Conservation (phyloP, 169 alveolate genomes). For the Plasmodium vinckei region DNA sequence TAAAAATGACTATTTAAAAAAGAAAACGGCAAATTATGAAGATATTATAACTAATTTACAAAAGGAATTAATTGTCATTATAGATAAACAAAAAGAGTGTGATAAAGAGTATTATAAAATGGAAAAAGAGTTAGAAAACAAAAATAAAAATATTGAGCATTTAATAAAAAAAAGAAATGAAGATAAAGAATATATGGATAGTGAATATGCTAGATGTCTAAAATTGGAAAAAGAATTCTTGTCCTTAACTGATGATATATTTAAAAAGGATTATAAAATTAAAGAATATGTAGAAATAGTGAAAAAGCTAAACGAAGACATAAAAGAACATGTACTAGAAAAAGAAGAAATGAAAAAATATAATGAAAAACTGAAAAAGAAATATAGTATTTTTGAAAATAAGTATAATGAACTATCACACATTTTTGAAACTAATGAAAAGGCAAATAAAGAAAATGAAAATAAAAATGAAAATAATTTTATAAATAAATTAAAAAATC, state of each 20-base stretch:
- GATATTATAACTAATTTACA: conserved; percentile 55
- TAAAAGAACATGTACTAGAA: conserved; percentile 49
- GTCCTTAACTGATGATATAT: conserved; percentile 57
- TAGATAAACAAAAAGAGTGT: conserved; percentile 69
- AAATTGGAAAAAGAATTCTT: conserved; percentile 72
- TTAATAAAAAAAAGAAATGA: conserved; percentile 50
- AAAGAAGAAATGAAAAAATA: conserved; percentile 33
- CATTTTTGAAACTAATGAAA: conserved; percentile 24
- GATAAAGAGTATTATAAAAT: conserved; percentile 57
- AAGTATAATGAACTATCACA: conserved; percentile 34
- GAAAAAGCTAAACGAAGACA: conserved; percentile 50
- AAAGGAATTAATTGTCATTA: conserved; percentile 48
- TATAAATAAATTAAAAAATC: conserved; percentile 34
- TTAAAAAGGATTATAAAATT: conserved; percentile 42
- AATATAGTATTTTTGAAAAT: conserved; percentile 52
- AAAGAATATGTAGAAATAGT: conserved; percentile 59
- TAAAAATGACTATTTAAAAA: conserved; percentile 61
- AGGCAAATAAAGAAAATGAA: conserved; percentile 12
- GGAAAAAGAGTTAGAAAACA: conserved; percentile 64
- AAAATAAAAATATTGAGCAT: conserved; percentile 31
- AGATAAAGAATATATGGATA: conserved; percentile 48
- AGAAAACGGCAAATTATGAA: conserved; percentile 61
- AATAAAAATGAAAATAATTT: conserved; percentile 33
- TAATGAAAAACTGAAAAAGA: conserved; percentile 35
- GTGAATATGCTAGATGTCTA: conserved; percentile 18